Evolutionary conservation across 139 green algal genomes (phyloP).

Genomic region (Haematococcus lacustris): DNA sequence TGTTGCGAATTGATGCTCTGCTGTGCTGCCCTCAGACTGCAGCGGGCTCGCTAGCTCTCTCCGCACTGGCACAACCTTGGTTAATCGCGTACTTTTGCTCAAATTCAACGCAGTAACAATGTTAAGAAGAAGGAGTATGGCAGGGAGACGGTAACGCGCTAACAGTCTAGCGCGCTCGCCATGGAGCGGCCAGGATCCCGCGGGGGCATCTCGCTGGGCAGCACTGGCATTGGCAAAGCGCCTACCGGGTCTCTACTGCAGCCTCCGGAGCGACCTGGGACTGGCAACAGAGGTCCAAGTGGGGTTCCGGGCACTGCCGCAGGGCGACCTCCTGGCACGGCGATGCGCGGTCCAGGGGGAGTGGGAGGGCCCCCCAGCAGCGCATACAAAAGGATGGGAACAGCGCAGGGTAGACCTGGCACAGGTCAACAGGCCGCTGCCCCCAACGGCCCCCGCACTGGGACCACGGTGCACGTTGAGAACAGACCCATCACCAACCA

Average conservation of each 20-base stretch:
- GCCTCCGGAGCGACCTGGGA: slow-evolving; percentile 21
- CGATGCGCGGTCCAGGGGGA: slow-evolving; percentile 6
- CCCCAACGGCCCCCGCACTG: slow-evolving; percentile 10
- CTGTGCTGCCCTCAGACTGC: too few relatives aligned
- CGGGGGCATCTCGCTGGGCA: slow-evolving; percentile 2
- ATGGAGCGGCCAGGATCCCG: slow-evolving; percentile 33
- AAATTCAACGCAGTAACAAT: too few relatives aligned
- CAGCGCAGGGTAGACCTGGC: slow-evolving; percentile 19
- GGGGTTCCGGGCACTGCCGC: not conserved
- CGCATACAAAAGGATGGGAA: slow-evolving; percentile 35
- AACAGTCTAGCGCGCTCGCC: too few relatives aligned
- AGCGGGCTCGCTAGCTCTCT: too few relatives aligned
- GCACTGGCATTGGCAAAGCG: slow-evolving; percentile 18
- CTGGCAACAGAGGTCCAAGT: slow-evolving; percentile 11
- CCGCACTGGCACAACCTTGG: too few relatives aligned
- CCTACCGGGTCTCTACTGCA: slow-evolving; percentile 20
- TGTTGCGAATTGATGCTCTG: too few relatives aligned
- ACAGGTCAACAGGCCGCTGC: slow-evolving; percentile 15
- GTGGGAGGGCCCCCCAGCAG: slow-evolving; percentile 22
- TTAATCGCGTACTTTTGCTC: too few relatives aligned
- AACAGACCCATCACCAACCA: slow-evolving; percentile 40
- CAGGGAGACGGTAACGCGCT: too few relatives aligned
- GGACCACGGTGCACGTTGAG: slow-evolving; percentile 27
- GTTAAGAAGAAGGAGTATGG: too few relatives aligned
- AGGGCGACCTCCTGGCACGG: slow-evolving; percentile 10